These are phyloP conservation scores for Exsudoporus floridanus DNA, from an alignment of 1,284 basidiomycete species.

Conservation along the genomic window DNA sequence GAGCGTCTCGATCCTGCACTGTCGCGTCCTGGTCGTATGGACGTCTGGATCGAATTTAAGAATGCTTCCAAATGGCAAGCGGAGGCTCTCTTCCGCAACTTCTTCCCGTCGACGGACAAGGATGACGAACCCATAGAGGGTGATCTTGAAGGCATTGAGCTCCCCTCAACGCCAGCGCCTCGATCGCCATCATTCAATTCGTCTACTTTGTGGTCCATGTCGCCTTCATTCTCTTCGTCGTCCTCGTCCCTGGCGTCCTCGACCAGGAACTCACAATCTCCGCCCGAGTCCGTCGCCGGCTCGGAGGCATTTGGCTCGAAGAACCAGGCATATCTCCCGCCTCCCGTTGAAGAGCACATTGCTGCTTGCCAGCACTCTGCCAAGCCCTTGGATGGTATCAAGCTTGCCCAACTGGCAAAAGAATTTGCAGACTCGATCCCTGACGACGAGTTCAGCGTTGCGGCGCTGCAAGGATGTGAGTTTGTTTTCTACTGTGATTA, in stretches of 20 bases:
- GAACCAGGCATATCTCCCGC: conserved; percentile 63
- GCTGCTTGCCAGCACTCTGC: conserved; percentile 56
- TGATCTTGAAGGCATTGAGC: conserved; percentile 50
- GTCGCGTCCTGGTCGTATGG: conserved; percentile 84
- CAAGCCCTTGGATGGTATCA: conserved; percentile 60
- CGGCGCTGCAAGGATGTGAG: conserved; percentile 84
- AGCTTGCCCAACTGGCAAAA: conserved; percentile 64
- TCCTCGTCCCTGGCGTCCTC: conserved; percentile 35
- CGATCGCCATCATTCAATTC: conserved; percentile 32
- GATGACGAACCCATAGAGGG: conserved; percentile 42
- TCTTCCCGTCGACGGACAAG: conserved; percentile 75
- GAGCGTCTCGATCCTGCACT: conserved; percentile 81
- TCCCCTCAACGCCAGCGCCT: conserved; percentile 42
- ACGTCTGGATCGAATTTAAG: conserved; percentile 87
- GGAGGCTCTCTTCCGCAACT: conserved; percentile 79
- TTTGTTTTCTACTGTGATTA: conserved; percentile 28
- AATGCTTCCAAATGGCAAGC: conserved; percentile 81
- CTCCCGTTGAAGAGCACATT: conserved; percentile 60
- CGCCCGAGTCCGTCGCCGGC: conserved; percentile 28
- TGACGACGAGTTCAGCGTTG: conserved; percentile 79
- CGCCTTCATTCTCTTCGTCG: conserved; percentile 37
- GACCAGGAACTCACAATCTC: conserved; percentile 25
- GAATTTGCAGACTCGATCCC: conserved; percentile 73
- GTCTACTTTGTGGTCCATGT: conserved; percentile 40
- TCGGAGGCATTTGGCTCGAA: conserved; percentile 50